These are phyloP conservation scores for Cucurbita argyrosperma DNA, from an alignment of 306 rosid species.

Conservation along the genomic window DNA sequence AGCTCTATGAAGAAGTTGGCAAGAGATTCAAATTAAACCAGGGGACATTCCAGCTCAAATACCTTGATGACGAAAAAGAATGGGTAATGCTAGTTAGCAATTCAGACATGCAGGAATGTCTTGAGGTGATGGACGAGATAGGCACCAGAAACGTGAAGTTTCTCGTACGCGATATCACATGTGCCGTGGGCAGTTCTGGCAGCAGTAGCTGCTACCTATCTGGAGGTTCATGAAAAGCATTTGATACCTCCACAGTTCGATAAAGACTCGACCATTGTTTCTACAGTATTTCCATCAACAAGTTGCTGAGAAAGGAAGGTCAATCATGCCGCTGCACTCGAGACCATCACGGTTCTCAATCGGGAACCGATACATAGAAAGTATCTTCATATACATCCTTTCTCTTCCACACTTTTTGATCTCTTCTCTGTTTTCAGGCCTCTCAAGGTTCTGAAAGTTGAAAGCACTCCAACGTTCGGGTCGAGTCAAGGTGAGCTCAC, in stretches of 20 bases:
- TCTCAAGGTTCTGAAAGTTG: not conserved
- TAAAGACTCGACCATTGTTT: not conserved
- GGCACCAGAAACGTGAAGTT: constrained; percentile 42
- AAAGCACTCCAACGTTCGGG: not conserved
- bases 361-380: not conserved
- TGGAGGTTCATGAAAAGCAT: constrained; percentile 21
- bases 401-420: not conserved
- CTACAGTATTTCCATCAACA: too few species aligned
- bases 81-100: constrained; percentile 74
- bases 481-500: not conserved
- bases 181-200: constrained; percentile 34
- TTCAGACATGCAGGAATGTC: constrained; percentile 60
- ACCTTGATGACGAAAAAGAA: constrained; percentile 73
- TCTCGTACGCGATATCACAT: constrained; percentile 49
- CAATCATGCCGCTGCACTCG: too few species aligned
- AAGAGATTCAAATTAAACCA: constrained; percentile 49
- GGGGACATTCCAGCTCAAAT: constrained; percentile 63
- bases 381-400: not conserved
- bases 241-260: constrained; percentile 6
- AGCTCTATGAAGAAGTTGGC: constrained; percentile 61
- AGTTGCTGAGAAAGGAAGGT: not conserved
- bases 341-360: not conserved
- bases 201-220: constrained; percentile 40
- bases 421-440: not conserved
- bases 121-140: constrained; percentile 48